phyloP scores from a whole-genome alignment of 2,329 filamentous ascomycete genomes.

The Delphinella strobiligena region DNA sequence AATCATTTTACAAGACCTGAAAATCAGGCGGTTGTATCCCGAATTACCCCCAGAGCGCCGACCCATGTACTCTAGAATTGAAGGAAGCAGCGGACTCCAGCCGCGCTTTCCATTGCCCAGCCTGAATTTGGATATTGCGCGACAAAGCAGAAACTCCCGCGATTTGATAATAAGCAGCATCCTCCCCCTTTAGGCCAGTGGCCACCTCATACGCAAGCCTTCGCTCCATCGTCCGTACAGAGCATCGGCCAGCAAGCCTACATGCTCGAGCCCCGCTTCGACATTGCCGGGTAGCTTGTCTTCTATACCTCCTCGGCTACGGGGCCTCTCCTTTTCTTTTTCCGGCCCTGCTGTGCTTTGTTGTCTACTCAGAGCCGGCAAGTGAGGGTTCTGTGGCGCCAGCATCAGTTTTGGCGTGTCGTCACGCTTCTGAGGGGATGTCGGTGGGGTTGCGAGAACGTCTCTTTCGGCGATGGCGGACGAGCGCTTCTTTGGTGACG shows the following conservation, averaged over 20 bases:
- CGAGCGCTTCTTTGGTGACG: conserved; percentile 8
- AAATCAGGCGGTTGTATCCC: too few relatives aligned
- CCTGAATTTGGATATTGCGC: too few relatives aligned
- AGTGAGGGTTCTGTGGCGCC: conserved; percentile 73
- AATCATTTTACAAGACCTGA: too few relatives aligned
- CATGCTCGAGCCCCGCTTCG: conserved; percentile 77
- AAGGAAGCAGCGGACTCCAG: too few relatives aligned
- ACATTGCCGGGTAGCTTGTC: conserved; percentile 46
- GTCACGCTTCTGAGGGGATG: conserved; percentile 24
- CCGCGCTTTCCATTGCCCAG: too few relatives aligned
- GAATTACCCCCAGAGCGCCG: too few relatives aligned
- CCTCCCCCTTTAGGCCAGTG: conserved; percentile 4
- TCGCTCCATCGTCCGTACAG: conserved; percentile 86
- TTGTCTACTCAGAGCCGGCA: too few relatives aligned
- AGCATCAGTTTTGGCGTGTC: conserved; percentile 56
- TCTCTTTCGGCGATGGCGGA: conserved; percentile 5
- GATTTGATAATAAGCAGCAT: too few relatives aligned
- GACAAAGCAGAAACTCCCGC: too few relatives aligned
- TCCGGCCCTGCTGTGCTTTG: too few relatives aligned
- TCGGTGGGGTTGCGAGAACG: conserved; percentile 4
- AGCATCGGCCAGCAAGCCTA: conserved; percentile 76
- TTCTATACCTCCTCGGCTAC: conserved; percentile 32
- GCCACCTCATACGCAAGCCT: conserved; percentile 50
- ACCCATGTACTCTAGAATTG: too few relatives aligned
- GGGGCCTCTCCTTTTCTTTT: conserved; percentile 29